Evolutionary conservation across 192 early-diverging fungal species (phyloP), one percentile per base, ranked within the genome.

Genomic region (Kickxella alabastrina): DNA sequence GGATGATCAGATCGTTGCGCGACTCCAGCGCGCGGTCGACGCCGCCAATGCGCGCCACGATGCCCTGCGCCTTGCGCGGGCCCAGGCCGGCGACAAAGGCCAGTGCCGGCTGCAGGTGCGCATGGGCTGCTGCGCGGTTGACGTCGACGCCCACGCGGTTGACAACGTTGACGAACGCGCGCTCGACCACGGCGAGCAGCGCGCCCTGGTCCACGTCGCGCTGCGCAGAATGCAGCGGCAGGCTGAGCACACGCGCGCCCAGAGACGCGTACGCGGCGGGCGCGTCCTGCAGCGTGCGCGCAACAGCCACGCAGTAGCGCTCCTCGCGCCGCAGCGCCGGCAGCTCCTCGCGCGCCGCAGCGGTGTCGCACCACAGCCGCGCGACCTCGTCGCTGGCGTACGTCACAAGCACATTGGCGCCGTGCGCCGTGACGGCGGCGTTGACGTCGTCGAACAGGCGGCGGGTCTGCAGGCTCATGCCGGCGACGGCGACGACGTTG

Each of bases 31-130:
- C 10, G 15, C 42, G 34, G 27, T 50, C 53, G 36, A 48, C 49
- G 9, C 37, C 34, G 8, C 47, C 24, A 21, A 63, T 60, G 12
- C 50, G 81, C 49, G 80, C 73, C 14, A 92, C 48, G 25, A 96
- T 79, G 37, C 76, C 83, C 26, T 88, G 82, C 0, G 90, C 92
- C 70, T 99, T 99, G 49, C 96, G 76, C 23, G 93, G 90, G 5
- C 96, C 96, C 36, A 99, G 77, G 14, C 96, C 96, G 52, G 88
- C 82, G 10, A 97, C 89, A 52, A 92, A 97, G 50, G 89, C 88
- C 23, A 99, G 76, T n/a, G 84, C 77, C 18, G 77, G 58, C 0
- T 83, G 73, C 49, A 79, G 71, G 55, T 97, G 90, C 18, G 83
- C 69, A 10, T 80, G 77, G 13, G 71, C 59, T 0, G 87, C 80